Percentiles rank a stretch among this genome's conserved stretches.
Conservation (phyloP, 257 asterid species). For the Ilex aquifolium region DNA sequence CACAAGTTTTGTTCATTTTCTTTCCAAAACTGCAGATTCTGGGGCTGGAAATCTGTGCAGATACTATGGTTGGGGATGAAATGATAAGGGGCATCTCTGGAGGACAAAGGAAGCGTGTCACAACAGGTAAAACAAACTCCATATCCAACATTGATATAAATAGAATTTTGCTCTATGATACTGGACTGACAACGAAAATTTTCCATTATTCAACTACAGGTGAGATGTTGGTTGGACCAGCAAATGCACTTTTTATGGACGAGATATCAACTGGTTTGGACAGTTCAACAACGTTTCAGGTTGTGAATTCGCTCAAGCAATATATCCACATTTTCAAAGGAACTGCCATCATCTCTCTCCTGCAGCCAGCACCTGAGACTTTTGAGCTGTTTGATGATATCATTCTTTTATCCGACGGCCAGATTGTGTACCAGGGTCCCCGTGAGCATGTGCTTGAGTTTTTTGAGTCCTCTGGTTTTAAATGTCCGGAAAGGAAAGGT, state of each 20-base stretch:
- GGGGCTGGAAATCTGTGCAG: constrained; percentile 36
- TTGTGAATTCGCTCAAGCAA: constrained; percentile 61
- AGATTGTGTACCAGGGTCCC: constrained; percentile 26
- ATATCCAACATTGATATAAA: too few relatives aligned
- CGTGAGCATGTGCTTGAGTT: constrained; percentile 15
- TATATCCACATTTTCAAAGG: constrained; percentile 58
- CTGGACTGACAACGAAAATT: too few relatives aligned
- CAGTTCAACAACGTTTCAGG: constrained; percentile 70
- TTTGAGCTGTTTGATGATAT: constrained; percentile 66
- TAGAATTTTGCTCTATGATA: too few relatives aligned
- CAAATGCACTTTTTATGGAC: constrained; percentile 59
- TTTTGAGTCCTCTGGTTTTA: constrained; percentile 56
- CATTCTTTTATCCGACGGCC: constrained; percentile 60
- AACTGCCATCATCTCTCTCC: constrained; percentile 63
- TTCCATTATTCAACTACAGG: constrained; percentile 20
- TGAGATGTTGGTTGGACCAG: constrained; percentile 72
- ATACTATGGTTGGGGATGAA: constrained; percentile 37
- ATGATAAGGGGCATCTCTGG: constrained; percentile 39
- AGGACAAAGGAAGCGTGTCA: constrained; percentile 38
- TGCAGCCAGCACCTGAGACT: constrained; percentile 82
- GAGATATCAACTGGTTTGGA: constrained; percentile 76
- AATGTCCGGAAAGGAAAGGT: constrained; percentile 71
- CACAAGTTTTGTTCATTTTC: background rate
- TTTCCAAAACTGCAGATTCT: constrained; percentile 13
- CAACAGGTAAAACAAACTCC: constrained; percentile 18